Base-by-base conservation (phyloP, 2,329 filamentous ascomycete species). In the Venturia aucupariae region DNA sequence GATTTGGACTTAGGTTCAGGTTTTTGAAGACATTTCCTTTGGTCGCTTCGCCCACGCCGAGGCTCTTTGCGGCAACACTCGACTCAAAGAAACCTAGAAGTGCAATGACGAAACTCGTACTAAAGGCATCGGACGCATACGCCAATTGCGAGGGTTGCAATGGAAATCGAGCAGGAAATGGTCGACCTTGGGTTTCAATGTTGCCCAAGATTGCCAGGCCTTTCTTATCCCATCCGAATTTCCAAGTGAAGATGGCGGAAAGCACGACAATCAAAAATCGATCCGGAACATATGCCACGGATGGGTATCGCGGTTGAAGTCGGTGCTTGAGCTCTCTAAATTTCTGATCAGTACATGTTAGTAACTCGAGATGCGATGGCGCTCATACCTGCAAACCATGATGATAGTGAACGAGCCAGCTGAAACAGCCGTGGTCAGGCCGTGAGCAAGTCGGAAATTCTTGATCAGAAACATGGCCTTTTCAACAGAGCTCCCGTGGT, bases 71-170 rank as follows among this genome's bases (percentile, higher is more conserved):
- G 0, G 94, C 94, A 15, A 99, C 92, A 0, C 92, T 96, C 2
- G 91, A 96, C 75, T 99, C 94, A 71, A 99, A 99, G 76, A 99
- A 99, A n/a, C 94, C 94, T 0, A 99, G 86, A 30, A 99, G 81
- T 0, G 92, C 91, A 68, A 99, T 96, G 63, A 97, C 81, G 71
- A 99, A 96, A 0, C 91, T 89, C 0, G 94, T 97, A 62, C 90
- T 88, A 82, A 97, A 89, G 44, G 91, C 89, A 67, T 91, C 89
- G 27, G 89, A 87, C 63, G 95, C 90, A 72, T 97, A 89, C 30
- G 85, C 82, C 80, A 97, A 86, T 69, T 95, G 85, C 5, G 84
- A 81, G 2, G 84, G 77, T 68, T 87, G 85, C 71, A 97, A 94
- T 0, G 94, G 93, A 82, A 92, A 97, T 67, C 89, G 86, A 69